Conservation (phyloP, 2,329 filamentous ascomycete genomes). For the Botrytis hyacinthi region DNA sequence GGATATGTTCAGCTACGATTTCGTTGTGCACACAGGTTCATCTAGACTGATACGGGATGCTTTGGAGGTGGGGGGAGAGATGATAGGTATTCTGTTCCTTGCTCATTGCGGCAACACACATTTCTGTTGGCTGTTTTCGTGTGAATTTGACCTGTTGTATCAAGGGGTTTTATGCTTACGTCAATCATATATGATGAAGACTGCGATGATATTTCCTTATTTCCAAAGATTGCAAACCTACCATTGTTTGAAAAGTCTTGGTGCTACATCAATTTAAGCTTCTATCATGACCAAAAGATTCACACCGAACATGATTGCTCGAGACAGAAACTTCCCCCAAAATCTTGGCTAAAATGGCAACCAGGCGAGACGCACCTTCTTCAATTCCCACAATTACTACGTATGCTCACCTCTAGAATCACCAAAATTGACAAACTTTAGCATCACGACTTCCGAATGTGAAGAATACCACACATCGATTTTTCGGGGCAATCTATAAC, state of each 20-base stretch:
- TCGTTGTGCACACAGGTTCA: neutral
- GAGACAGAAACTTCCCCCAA: fast-evolving
- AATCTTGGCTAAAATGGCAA: neutral
- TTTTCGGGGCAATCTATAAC: too few relatives aligned
- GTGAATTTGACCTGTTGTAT: neutral
- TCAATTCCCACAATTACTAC: neutral
- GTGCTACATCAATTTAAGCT: neutral
- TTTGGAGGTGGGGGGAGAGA: neutral
- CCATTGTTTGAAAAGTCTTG: neutral
- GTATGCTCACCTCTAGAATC: neutral
- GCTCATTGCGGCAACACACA: neutral
- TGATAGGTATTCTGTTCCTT: neutral
- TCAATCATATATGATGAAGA: neutral
- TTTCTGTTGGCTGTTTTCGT: neutral
- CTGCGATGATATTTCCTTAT: neutral
- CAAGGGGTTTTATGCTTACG: neutral
- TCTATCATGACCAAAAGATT: too few relatives aligned
- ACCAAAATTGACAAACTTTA: neutral
- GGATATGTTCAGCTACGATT: neutral
- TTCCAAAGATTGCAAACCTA: neutral
- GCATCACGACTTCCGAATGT: neutral
- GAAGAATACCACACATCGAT: neutral
- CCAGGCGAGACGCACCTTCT: too few relatives aligned
- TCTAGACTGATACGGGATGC: neutral
- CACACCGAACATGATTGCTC: neutral